These are phyloP conservation scores for Lentinus brumalis DNA, from an alignment of 768 basidiomycete species.

Conservation along the genomic window DNA sequence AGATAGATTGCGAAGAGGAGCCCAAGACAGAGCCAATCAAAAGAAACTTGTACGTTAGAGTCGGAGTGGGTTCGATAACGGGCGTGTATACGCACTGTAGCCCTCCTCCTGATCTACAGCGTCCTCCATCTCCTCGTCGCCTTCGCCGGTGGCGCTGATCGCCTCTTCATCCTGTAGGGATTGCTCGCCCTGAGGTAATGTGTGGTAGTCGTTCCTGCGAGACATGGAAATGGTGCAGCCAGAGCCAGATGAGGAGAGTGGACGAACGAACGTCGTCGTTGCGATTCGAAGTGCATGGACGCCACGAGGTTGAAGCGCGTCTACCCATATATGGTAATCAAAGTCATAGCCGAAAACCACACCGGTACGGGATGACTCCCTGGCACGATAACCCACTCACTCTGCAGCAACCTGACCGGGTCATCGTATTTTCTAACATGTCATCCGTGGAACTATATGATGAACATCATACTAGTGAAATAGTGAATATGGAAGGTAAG, in stretches of 20 bases:
- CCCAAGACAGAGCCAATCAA: slow-evolving; percentile 4
- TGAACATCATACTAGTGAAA: too few relatives aligned
- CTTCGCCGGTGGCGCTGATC: slow-evolving; percentile 58
- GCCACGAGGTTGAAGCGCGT: slow-evolving; percentile 25
- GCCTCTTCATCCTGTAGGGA: slow-evolving; percentile 61
- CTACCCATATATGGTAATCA: slow-evolving; percentile 18
- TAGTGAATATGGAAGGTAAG: too few relatives aligned
- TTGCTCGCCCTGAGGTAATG: slow-evolving; percentile 8
- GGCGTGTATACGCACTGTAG: slow-evolving; percentile 64
- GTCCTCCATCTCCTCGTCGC: slow-evolving; percentile 81
- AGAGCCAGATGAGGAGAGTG: not conserved
- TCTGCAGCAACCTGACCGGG: too few relatives aligned
- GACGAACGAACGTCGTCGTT: slow-evolving; percentile 7
- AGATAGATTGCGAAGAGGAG: not conserved
- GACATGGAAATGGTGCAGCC: slow-evolving; percentile 8
- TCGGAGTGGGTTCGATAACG: not conserved
- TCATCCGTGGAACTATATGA: too few relatives aligned
- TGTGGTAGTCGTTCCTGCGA: slow-evolving; percentile 14
- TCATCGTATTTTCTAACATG: too few relatives aligned
- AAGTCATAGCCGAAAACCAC: not conserved
- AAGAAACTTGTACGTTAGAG: not conserved
- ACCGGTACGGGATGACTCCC: not conserved
- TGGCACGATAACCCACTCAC: too few relatives aligned
- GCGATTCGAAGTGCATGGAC: slow-evolving; percentile 20
- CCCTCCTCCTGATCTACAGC: slow-evolving; percentile 67